A percentile compares a stretch with the other conserved stretches of the same genome.
Evolutionary conservation across 371 early-diverging fungal genomes (phyloP).

Genomic region (Mortierella sp.): DNA sequence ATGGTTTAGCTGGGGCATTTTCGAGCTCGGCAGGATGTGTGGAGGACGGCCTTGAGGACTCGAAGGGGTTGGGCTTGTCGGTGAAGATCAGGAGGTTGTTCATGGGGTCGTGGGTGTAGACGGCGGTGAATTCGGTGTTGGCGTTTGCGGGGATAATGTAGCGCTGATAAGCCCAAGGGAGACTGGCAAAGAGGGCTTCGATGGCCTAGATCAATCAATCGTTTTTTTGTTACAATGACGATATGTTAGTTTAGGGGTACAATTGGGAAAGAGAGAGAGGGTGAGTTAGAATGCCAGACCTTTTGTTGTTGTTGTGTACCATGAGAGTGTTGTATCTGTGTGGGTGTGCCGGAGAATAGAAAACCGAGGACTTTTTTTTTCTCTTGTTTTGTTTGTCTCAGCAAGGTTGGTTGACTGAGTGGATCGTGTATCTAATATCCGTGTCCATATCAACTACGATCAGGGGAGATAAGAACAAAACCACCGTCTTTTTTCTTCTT

Average conservation of each 20-base stretch:
- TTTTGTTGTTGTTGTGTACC: no score
- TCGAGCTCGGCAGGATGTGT: slow-evolving; percentile 19
- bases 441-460: slow-evolving; percentile 1
- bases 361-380: background rate
- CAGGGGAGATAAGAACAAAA: slow-evolving; percentile 1
- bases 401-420: no score
- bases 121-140: slow-evolving; percentile 45
- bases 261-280: no score
- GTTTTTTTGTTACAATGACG: background rate
- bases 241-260: background rate
- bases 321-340: no score
- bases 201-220: slow-evolving; percentile 30
- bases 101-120: slow-evolving; percentile 83
- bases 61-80: slow-evolving; percentile 67
- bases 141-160: slow-evolving; percentile 35
- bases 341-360: background rate
- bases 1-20: background rate
- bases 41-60: slow-evolving; percentile 20
- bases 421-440: no score
- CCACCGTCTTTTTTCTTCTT: background rate
- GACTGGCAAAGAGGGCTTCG: slow-evolving; percentile 33
- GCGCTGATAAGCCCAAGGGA: slow-evolving; percentile 55
- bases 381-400: background rate
- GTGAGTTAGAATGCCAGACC: no score
- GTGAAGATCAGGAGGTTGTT: slow-evolving; percentile 82